Evolutionary conservation across 23 red algal genomes (phyloP).

Genomic region (Gracilaria vermiculophylla): DNA sequence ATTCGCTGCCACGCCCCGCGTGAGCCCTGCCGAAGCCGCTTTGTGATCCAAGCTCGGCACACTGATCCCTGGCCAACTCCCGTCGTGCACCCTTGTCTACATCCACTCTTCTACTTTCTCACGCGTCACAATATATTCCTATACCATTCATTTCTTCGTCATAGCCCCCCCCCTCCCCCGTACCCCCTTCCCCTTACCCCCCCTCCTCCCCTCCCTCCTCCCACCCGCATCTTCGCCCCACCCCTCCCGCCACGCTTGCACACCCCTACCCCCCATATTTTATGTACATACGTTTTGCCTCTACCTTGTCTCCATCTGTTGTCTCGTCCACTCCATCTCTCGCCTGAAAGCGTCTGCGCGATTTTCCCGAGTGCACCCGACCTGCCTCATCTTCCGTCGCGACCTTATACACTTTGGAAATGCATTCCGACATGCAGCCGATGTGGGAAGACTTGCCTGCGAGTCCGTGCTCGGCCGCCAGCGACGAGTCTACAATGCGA

Average conservation of each 20-base stretch:
- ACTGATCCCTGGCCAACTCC: constrained; percentile 5
- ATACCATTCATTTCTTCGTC: too few species aligned
- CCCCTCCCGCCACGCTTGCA: too few species aligned
- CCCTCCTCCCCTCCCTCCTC: neutral
- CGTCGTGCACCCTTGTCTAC: neutral
- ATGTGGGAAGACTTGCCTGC: constrained; percentile 59
- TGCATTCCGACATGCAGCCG: constrained; percentile 12
- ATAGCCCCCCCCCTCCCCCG: neutral
- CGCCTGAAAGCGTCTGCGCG: too few species aligned
- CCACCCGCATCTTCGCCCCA: too few species aligned
- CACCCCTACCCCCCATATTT: too few species aligned
- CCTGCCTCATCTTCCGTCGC: too few species aligned
- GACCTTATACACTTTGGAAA: neutral
- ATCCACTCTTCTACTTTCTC: neutral
- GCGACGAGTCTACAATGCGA: constrained; percentile 18
- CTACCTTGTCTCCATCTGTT: neutral
- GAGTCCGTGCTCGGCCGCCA: constrained; percentile 52
- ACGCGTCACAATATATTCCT: neutral
- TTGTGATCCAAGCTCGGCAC: constrained; percentile 31
- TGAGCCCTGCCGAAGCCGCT: neutral
- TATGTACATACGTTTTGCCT: too few species aligned
- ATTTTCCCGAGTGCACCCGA: too few species aligned
- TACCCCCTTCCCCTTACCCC: neutral
- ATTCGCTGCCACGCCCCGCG: neutral
- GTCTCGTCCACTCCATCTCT: neutral